Evolutionary conservation across 129 eudicot species (phyloP), one percentile per base, ranked within the genome.

Genomic region (Ambrosia artemisiifolia): DNA sequence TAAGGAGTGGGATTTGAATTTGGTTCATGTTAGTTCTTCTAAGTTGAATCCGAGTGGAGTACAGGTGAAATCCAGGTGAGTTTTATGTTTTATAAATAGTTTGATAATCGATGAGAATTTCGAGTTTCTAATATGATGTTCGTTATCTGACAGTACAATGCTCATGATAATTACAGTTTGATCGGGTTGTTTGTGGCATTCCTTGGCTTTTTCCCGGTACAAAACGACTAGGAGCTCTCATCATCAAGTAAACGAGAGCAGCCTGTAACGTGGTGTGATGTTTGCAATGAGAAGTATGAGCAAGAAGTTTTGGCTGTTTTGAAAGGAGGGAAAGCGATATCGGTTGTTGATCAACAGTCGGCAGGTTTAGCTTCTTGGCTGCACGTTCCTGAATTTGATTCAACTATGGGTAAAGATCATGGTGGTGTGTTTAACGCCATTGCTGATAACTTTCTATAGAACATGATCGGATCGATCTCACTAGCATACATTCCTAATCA

Each of bases 111-210:
- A 38, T 36, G 18, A 63, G 53, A 1, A 47, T 46, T 47, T 46
- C 34, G 47, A 36, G 36, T 77, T 50, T 63, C 72, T 16, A 67
- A 75, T 67, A 66, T 32, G 56, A 66, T 67, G 61, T 80, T 72
- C 53, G 35, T 76, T 67, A 70, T 81, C 86, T 89, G 75, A 89
- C 86, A 84, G 87, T 85, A 68, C 71, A 75, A 65, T 81, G 80
- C 74, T 76, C 81, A 73, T 85, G 77, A 74, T 82, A 72, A 74
- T 73, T 90, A 72, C 97, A 95, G 99, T 85, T 90, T 95, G 85
- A 82, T 95, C 87, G 91, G 89, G 83, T 90, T 97, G 63, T 95
- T 95, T 83, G 97, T 95, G 67, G 97, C 99, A 54, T 86, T 95
- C 72, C 97, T 91, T 65, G 99, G 99, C 69, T 95, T 90, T 85